Conservation (phyloP, 139 green algal species). For the Microglena sp. region DNA sequence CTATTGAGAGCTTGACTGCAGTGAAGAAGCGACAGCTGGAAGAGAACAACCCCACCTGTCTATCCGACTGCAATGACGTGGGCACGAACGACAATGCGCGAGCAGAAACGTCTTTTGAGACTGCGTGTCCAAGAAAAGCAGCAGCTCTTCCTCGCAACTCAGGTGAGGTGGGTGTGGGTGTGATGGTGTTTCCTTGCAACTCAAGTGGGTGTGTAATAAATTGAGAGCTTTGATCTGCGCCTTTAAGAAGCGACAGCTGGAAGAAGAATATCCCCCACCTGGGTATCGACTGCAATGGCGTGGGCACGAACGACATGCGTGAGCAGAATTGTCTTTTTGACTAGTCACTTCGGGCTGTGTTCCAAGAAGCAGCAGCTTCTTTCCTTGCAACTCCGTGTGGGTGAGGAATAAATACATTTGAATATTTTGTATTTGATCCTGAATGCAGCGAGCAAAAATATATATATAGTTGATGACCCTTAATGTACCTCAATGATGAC, state of each 20-base stretch:
- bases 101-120: slow-evolving; percentile 99
- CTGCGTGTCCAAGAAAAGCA: slow-evolving; percentile 94
- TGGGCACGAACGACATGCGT: slow-evolving; percentile 95
- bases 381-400: slow-evolving; percentile 67
- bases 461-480: no score
- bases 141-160: slow-evolving; percentile 84
- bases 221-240: no score
- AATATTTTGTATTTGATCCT: no score
- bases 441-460: no score
- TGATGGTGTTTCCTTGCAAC: slow-evolving; percentile 96
- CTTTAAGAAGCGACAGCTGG: slow-evolving; percentile 69
- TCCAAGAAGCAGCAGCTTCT: slow-evolving; percentile 96
- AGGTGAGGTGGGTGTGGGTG: no score
- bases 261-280: slow-evolving; percentile 81
- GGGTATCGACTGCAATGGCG: slow-evolving; percentile 95
- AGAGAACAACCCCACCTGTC: slow-evolving; percentile 86
- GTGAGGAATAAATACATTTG: no score
- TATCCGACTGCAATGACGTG: slow-evolving; percentile 93
- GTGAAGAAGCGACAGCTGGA: slow-evolving; percentile 55
- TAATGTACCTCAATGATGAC: no score
- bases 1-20: slow-evolving; percentile 87
- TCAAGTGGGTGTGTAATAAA: slow-evolving; percentile 46
- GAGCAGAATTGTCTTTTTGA: slow-evolving; percentile 99
- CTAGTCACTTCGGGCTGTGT: no score
- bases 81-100: slow-evolving; percentile 97